Percentiles rank a stretch among this genome's conserved stretches.
phyloP scores from a whole-genome alignment of 192 early-diverging fungal species.

The Coemansia sp. region DNA sequence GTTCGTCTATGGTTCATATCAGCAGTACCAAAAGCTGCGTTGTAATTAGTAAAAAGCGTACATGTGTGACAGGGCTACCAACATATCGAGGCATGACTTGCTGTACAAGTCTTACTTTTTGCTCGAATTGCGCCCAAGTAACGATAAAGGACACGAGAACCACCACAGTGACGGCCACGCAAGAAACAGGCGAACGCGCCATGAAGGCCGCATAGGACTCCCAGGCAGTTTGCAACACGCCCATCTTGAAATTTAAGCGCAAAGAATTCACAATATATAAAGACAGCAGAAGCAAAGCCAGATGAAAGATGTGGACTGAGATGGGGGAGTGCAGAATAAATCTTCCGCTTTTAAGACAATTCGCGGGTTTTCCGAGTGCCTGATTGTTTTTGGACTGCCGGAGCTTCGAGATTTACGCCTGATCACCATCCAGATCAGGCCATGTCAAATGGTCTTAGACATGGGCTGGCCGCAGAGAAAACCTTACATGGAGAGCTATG shows the following conservation, averaged over 20 bases:
- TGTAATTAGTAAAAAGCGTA: not conserved
- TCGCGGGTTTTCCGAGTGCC: conserved; percentile 4
- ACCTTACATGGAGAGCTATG: not conserved
- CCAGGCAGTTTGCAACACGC: conserved; percentile 26
- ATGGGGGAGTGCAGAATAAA: not conserved
- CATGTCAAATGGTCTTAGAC: not conserved
- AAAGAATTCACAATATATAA: not conserved
- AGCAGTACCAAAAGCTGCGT: too few species aligned
- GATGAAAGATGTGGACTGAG: not conserved
- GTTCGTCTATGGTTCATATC: conserved; percentile 7
- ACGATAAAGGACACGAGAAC: conserved; percentile 28
- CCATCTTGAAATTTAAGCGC: conserved; percentile 18
- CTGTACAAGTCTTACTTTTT: conserved; percentile 7
- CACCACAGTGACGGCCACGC: conserved; percentile 24
- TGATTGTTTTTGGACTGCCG: not conserved
- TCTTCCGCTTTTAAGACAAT: not conserved
- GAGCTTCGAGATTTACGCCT: not conserved
- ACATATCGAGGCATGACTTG: not conserved
- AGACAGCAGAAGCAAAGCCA: not conserved
- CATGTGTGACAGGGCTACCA: not conserved
- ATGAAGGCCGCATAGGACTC: conserved; percentile 34
- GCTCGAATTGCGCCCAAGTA: conserved; percentile 53
- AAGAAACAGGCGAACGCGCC: conserved; percentile 35
- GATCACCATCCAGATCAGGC: not conserved
- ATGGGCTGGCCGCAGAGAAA: not conserved